Conservation (phyloP, 2,329 filamentous ascomycete species). For the Waltergamsia citrina region DNA sequence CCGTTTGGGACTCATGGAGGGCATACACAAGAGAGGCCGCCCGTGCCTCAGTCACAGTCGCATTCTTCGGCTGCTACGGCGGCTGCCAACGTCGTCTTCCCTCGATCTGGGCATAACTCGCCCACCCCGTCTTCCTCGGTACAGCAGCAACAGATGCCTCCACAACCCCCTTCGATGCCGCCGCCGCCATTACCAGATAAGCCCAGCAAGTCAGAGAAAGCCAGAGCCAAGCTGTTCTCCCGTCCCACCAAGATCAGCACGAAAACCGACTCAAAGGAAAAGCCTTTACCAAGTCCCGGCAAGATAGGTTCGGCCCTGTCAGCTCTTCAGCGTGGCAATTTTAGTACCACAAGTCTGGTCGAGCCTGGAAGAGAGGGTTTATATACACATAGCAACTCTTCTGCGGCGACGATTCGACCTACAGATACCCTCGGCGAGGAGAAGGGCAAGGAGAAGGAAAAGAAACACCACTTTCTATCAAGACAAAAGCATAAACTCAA, state of each 20-base stretch:
- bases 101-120: constrained; percentile 49
- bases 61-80: constrained; percentile 58
- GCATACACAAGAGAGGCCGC: constrained; percentile 48
- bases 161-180: constrained; percentile 26
- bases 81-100: constrained; percentile 61
- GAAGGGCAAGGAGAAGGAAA: constrained; percentile 58
- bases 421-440: constrained; percentile 39
- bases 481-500: constrained; percentile 72
- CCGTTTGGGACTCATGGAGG: constrained; percentile 37
- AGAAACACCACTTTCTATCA: constrained; percentile 72
- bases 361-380: constrained; percentile 51
- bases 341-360: constrained; percentile 61
- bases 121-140: constrained; percentile 28
- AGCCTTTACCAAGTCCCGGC: constrained; percentile 62
- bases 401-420: constrained; percentile 66
- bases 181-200: constrained; percentile 43
- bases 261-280: constrained; percentile 57
- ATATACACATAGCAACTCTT: constrained; percentile 68
- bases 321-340: constrained; percentile 55
- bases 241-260: constrained; percentile 67
- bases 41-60: constrained; percentile 37
- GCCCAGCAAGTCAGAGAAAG: constrained; percentile 53
- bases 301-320: constrained; percentile 60
- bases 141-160: constrained; percentile 18
- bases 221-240: constrained; percentile 75